These are phyloP conservation scores for Polygonum aviculare DNA, from an alignment of 148 eudicot genomes.

Conservation along the genomic window DNA sequence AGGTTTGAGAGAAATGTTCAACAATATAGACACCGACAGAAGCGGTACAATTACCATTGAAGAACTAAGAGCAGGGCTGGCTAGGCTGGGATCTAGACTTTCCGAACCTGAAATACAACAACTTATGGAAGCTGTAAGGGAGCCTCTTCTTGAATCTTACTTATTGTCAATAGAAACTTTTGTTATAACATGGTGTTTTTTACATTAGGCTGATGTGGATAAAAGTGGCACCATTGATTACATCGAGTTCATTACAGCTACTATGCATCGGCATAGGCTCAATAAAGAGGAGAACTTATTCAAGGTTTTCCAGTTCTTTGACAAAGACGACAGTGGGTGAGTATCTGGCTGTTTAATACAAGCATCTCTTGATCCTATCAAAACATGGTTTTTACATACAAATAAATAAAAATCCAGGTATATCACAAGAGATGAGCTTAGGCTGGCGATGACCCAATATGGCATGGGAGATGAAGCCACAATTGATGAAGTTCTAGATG, in stretches of 20 bases:
- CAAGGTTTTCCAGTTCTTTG: constrained; percentile 67
- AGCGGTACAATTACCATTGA: constrained; percentile 84
- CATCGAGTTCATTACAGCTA: constrained; percentile 75
- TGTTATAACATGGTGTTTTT: not conserved
- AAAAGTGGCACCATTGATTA: constrained; percentile 77
- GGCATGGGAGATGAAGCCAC: constrained; percentile 94
- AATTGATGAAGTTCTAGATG: constrained; percentile 68
- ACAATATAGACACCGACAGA: constrained; percentile 77
- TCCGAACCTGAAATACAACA: constrained; percentile 59
- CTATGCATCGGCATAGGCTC: constrained; percentile 85
- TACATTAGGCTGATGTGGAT: constrained; percentile 81
- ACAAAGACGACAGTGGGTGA: constrained; percentile 74
- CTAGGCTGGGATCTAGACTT: constrained; percentile 67
- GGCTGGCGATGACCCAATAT: constrained; percentile 56
- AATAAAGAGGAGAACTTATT: constrained; percentile 66
- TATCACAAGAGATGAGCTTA: constrained; percentile 86
- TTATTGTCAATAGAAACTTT: not conserved
- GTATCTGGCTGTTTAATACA: constrained; percentile 7
- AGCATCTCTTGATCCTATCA: not conserved
- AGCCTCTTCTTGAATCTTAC: not conserved
- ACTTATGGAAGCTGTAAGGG: constrained; percentile 79
- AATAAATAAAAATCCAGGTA: constrained; percentile 22
- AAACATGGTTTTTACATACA: too few species aligned
- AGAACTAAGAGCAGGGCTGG: constrained; percentile 60
- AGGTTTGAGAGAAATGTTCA: constrained; percentile 75